Evolutionary conservation across 257 asterid genomes (phyloP).

Genomic region (Solanum neorickii): DNA sequence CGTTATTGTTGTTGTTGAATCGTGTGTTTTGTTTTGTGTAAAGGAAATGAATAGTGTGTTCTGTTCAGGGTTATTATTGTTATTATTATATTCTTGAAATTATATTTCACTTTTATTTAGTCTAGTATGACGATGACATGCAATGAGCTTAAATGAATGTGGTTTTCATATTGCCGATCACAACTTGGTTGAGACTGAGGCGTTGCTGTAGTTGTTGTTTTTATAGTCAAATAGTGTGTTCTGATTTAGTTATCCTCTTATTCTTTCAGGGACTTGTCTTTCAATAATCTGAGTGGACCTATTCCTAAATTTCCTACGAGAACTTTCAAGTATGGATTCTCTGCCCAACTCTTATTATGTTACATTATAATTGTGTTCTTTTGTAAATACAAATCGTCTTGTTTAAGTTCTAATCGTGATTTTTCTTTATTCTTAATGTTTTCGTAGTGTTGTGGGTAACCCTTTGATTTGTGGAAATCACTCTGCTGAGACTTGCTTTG

Average conservation of each 20-base stretch:
- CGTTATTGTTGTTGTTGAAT: background rate
- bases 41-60: slow-evolving; percentile 4
- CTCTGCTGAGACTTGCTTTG: slow-evolving; percentile 55
- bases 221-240: background rate
- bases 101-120: background rate
- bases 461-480: slow-evolving; percentile 72
- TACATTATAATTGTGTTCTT: background rate
- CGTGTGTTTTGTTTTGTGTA: background rate
- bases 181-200: background rate
- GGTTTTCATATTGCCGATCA: background rate
- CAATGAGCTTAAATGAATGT: background rate
- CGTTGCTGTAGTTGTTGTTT: background rate
- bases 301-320: slow-evolving; percentile 70
- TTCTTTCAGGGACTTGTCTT: slow-evolving; percentile 84
- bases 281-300: slow-evolving; percentile 87
- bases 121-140: background rate
- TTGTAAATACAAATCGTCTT: background rate
- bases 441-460: slow-evolving; percentile 58
- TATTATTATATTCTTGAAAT: background rate
- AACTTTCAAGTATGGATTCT: slow-evolving; percentile 65
- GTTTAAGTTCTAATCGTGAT: background rate
- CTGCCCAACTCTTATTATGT: background rate
- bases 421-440: background rate
- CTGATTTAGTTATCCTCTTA: background rate
- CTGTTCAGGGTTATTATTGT: background rate